Conservation (phyloP, 495 filamentous ascomycete genomes). For the Penicillium antarcticum region DNA sequence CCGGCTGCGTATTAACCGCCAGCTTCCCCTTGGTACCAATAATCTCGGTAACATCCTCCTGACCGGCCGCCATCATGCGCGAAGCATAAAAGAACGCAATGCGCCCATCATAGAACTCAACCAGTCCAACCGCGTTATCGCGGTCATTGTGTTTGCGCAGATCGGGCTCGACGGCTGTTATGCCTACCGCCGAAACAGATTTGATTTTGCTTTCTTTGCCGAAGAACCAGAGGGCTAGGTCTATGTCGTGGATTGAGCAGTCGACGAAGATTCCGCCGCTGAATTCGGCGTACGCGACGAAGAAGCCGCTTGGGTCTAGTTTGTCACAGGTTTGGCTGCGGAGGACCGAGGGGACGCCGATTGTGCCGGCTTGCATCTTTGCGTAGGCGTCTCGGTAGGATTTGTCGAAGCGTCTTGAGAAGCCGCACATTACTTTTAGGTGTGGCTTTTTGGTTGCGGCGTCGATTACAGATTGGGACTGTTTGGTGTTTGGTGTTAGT, state of each 20-base stretch:
- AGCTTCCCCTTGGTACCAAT: conserved; percentile 62
- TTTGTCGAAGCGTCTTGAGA: conserved; percentile 56
- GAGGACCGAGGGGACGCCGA: conserved; percentile 50
- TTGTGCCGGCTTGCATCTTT: conserved; percentile 44
- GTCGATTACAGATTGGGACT: conserved; percentile 52
- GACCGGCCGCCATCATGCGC: conserved; percentile 63
- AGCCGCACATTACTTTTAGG: conserved; percentile 55
- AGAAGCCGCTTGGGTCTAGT: conserved; percentile 53
- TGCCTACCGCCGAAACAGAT: conserved; percentile 50
- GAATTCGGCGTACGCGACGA: conserved; percentile 53
- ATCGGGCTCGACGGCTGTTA: conserved; percentile 59
- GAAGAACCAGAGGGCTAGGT: conserved; percentile 57
- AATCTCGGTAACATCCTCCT: conserved; percentile 62
- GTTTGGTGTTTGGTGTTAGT: background rate
- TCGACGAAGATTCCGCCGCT: conserved; percentile 62
- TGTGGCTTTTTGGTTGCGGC: conserved; percentile 42
- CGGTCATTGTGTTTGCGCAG: conserved; percentile 55
- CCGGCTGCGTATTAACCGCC: conserved; percentile 53
- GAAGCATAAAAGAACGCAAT: conserved; percentile 59
- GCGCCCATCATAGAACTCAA: conserved; percentile 60
- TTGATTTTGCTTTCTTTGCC: conserved; percentile 47
- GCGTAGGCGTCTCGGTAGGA: conserved; percentile 51
- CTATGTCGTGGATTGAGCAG: conserved; percentile 57
- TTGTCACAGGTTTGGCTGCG: conserved; percentile 58
- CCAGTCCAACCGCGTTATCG: conserved; percentile 61